phyloP scores from a whole-genome alignment of 345 rosid genomes.

The Eucalyptus globulus region DNA sequence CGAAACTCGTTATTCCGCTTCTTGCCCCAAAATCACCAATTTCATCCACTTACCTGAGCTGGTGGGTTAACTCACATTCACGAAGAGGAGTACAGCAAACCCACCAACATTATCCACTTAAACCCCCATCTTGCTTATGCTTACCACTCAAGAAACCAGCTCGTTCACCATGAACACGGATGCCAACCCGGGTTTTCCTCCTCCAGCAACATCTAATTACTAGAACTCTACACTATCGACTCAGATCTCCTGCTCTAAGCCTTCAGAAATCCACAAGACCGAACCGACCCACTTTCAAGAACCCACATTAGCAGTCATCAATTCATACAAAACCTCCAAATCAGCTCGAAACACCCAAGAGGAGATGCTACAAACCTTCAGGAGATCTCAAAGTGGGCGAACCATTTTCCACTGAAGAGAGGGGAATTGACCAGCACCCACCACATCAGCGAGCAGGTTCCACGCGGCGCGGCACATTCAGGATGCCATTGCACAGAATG shows the following conservation, averaged over 20 bases:
- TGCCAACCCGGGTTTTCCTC: not conserved
- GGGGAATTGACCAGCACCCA: no score
- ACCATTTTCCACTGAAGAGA: no score
- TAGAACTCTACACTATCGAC: not conserved
- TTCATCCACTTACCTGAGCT: not conserved
- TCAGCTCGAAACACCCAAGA: no score
- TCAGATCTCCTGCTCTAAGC: conserved; percentile 13
- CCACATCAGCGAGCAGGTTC: no score
- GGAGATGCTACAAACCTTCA: no score
- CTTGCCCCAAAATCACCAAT: not conserved
- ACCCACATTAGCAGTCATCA: no score
- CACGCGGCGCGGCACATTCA: no score
- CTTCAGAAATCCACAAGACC: not conserved
- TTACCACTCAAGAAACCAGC: not conserved
- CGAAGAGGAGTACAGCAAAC: conserved; percentile 1
- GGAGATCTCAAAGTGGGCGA: no score
- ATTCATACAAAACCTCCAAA: no score
- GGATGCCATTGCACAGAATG: no score
- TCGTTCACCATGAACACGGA: not conserved
- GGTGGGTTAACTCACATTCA: not conserved
- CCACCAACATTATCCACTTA: conserved; percentile 2
- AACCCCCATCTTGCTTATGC: conserved; percentile 3
- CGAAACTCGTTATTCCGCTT: conserved; percentile 4
- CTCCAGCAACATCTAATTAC: not conserved
- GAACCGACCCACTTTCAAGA: not conserved